Base-by-base conservation (phyloP, 768 basidiomycete genomes). In the Hygrocybe coccinea region DNA sequence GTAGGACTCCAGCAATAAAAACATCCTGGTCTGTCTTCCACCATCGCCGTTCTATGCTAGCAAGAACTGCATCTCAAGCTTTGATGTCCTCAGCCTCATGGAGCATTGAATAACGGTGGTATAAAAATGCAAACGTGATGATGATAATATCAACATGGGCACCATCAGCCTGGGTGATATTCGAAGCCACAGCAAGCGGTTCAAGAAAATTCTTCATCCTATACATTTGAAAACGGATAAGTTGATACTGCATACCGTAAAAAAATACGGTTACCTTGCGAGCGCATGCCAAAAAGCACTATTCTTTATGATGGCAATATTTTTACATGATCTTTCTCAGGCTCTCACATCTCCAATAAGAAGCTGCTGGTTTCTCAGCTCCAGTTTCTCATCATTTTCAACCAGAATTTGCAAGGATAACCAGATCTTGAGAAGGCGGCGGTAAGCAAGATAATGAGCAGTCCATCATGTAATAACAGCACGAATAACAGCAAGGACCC, bases 381-480 rank as follows among this genome's bases (percentile, higher is more conserved):
- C 25, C 7, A 54, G 29, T 46, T 49, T 50, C 12, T 50, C 46
- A 50, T 70, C 66, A 3, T 60, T 34, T 35, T 37, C 49, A 34
- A 69, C 53, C 22, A 73, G 52, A 35, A 41, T 10, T 14, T 49
- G 24, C 5, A 72, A 60, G 1, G 59, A 19, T 10, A 39, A 44
- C 1, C 56, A 29, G 35, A 75, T 55, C 34, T 70, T 54, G 7
- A 73, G 56, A 15, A 76, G 65, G 8, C 66, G 60, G 9, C 55
- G 7, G 52, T 66, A 74, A n/a, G 73, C 70, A 33, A 67, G 54
- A 50, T 69, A 73, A 55, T 70, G 69, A 7, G 73, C 64, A 1
- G 71, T 69, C 74, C 74, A 76, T 3, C 64, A 51, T 6, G 69
- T 74, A 19, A 71, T 58, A 33, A 74, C 68, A 19, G 73, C 67